Base-by-base conservation (phyloP, 805 yeast genomes). In the Candida anglica region DNA sequence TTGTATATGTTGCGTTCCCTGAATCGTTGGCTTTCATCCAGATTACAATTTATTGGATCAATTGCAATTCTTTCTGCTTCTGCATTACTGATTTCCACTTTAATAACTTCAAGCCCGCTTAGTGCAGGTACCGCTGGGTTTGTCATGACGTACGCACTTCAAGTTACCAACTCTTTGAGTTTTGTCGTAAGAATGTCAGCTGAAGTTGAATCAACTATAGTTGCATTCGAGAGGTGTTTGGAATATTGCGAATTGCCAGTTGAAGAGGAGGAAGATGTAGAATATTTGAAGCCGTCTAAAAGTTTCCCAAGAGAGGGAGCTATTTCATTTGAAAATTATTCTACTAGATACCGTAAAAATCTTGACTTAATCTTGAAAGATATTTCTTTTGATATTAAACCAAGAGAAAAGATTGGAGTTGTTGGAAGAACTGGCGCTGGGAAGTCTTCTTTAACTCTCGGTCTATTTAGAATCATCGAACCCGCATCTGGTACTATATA, bases 371-470 rank as follows among this genome's bases (percentile, higher is more conserved):
- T 86, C 3, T 66, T 88, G 60, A 81, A 80, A 48, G 64, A 80
- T 39, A 73, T 88, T 46, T 70, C 64, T 38, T 52, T 89, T 18
- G 61, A 72, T 7, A 76, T 89, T 48, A 69, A 75, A 30, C 75
- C 88, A 2, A 67, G 74, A 36, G 96, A 88, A 54, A 89, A 89
- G 57, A 70, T 89, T 50, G 97, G 97, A 40, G 86, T 89, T 56
- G 97, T 89, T 31, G 97, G 97, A 15, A 75, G 97, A 50, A 89
- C 97, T 0, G 97, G 97, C 42, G 96, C 97, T 2, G 97, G 97
- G 43, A 88, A 87, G 58, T 80, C 89, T 0, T 81, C 95, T 1
- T 67, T 88, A 51, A 82, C 95, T 0, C 60, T 86, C 48, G 89
- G 95, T 0, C 62, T 88, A 22, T 88, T 85, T 68, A 66, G 96